Base-by-base conservation (phyloP, 768 basidiomycete species). In the Tulasnella calospora region DNA sequence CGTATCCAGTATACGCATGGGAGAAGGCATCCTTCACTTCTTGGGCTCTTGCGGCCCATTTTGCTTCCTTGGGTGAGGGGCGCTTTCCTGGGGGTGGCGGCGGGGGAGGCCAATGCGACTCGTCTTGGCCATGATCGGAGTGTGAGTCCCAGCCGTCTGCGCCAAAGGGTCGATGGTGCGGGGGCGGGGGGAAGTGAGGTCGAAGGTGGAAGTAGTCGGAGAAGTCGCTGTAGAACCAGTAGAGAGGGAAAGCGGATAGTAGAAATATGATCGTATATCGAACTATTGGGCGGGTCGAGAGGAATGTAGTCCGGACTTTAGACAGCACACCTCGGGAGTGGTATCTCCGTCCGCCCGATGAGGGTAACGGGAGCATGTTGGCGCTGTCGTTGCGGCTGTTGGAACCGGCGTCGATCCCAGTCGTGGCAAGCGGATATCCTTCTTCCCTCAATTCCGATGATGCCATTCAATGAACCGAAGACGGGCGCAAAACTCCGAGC, bases 1-100 rank as follows among this genome's bases (percentile, higher is more conserved):
- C 81, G 71, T 83, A 83, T 9, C 79, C 80, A 51, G 71, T 33
- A 47, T 81, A 83, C 23, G 82, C 82, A 46, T 80, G 78, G 6
- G 36, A 15, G 73, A 83, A 83, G 13, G 82, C 79, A 30, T 81
- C 67, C 74, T 81, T 82, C 1, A 81, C 80, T 33, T 76, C 46
- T n/a, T 78, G 33, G 10, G 82, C 82, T 38, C 82, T 79, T n/a
- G 27, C 41, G 5, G 55, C 57, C 79, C 79, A 80, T 19, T 27
- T 17, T 33, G 61, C 33, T 35, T 67, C 61, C 8, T 67, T 67
- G 5, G 61, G 12, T 33, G 61, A 67, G 61, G 61, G 61, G 61
- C 61, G 61, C 35, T 67, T 67, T 67, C 61, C 61, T 2, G 61
- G 61, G 4, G 61, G 61, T 4, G 61, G 61, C 5, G 61, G 61